A percentile compares a stretch with the other conserved stretches of the same genome.
phyloP scores from a whole-genome alignment of 164 flowering plant genomes.

The Umbellularia californica region DNA sequence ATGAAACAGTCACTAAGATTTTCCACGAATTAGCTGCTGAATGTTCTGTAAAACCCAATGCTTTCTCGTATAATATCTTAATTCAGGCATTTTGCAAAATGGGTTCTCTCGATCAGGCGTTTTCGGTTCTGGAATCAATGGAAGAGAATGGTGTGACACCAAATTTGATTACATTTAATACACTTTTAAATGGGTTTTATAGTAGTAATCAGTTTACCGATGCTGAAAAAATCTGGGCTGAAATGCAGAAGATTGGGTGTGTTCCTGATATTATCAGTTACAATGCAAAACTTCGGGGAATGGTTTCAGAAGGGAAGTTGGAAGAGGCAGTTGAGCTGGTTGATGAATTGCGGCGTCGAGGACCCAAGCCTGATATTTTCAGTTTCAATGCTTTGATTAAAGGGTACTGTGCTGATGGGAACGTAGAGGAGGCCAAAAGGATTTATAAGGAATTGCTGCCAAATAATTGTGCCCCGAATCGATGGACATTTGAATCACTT shows the following conservation, averaged over 20 bases:
- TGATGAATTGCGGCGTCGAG: conserved; percentile 23
- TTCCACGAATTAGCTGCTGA: conserved; percentile 27
- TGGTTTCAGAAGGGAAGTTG: conserved; percentile 19
- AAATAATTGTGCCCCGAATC: neutral
- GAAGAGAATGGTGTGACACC: conserved; percentile 31
- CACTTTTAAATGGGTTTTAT: conserved; percentile 33
- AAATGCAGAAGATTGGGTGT: conserved; percentile 30
- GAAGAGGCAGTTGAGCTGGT: conserved; percentile 34
- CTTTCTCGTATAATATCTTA: conserved; percentile 35
- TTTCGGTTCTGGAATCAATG: conserved; percentile 36
- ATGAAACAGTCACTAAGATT: conserved; percentile 26
- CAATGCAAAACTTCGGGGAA: conserved; percentile 30
- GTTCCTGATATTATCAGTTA: conserved; percentile 27
- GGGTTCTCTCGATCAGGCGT: conserved; percentile 34
- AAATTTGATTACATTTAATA: conserved; percentile 36
- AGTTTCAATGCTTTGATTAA: conserved; percentile 14
- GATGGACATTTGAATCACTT: conserved; percentile 1
- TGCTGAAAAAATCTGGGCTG: conserved; percentile 37
- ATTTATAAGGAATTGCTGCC: neutral
- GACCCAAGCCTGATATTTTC: conserved; percentile 8
- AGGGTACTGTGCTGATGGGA: conserved; percentile 10
- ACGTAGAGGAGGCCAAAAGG: conserved; percentile 13
- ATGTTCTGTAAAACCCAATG: conserved; percentile 27
- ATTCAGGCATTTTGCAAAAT: conserved; percentile 33
- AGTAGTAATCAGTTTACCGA: conserved; percentile 20